Conservation (phyloP, 1,284 basidiomycete genomes). For the Melampsora americana region DNA sequence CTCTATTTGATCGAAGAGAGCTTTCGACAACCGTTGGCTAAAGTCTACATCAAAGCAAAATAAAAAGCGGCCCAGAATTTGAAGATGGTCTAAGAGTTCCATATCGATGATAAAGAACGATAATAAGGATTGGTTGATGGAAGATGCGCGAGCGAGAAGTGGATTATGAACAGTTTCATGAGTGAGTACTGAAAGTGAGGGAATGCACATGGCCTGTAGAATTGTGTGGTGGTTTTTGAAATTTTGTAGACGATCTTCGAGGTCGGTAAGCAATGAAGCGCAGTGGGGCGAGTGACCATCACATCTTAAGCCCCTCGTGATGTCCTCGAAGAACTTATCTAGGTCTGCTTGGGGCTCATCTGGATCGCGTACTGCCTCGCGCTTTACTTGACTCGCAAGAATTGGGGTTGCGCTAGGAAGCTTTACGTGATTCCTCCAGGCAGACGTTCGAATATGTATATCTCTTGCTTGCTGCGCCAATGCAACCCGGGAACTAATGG, state of each 20-base stretch:
- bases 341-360: constrained; percentile 17
- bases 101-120: constrained; percentile 41
- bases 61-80: constrained; percentile 36
- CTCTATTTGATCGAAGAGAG: constrained; percentile 14
- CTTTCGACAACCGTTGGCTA: constrained; percentile 11
- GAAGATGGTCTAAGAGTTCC: constrained; percentile 34
- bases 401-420: background rate
- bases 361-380: background rate
- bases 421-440: constrained; percentile 30
- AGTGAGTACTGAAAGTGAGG: constrained; percentile 30
- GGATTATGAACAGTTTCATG: constrained; percentile 30
- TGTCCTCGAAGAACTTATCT: constrained; percentile 15
- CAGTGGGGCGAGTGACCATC: background rate
- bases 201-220: constrained; percentile 22
- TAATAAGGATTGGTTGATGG: constrained; percentile 32
- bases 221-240: constrained; percentile 1
- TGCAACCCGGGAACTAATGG: constrained; percentile 5
- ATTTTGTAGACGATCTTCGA: constrained; percentile 27
- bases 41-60: constrained; percentile 36
- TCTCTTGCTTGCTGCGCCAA: constrained; percentile 2
- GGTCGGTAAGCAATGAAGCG: background rate
- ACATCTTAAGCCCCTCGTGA: constrained; percentile 14
- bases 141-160: constrained; percentile 14
- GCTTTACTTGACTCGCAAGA: background rate
- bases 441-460: constrained; percentile 31